Evolutionary conservation across 176 grass and related monocot genomes (phyloP), one percentile per base, ranked within the genome.

Genomic region (Aegilops umbellulata): DNA sequence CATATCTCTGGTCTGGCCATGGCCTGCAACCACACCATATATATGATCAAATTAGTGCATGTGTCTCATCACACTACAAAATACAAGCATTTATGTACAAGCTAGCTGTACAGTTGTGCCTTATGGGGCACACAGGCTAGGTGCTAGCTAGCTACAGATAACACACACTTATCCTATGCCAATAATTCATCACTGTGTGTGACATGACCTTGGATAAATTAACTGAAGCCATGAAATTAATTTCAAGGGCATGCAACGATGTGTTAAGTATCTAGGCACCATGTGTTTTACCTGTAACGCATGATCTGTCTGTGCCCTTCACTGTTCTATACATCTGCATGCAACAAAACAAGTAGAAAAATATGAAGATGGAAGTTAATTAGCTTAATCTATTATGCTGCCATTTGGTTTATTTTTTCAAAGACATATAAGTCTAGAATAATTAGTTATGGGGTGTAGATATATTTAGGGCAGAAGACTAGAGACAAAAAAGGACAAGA

Each of bases 271-370:
- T 88, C 77, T 65, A 92, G 87, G 85, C 73, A 80, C 39, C 75
- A 87, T 90, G 36, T 76, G 41, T 60, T 39, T 58, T 85, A 88
- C 85, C 83, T 89, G 84, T 79, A 90, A 81, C 90, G 79, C 84
- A 93, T 87, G 90, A 88, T 93, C 82, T 97, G 80, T 93, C 92
- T 85, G 90, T 91, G 77, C 90, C 90, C 92, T 93, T 99, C 82
- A 99, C 97, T 85, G 97, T 99, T 93, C 97, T 93, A 86, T 99
- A 99, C 94, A 99, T 99, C 97, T 99, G 94, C 92, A 97, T 93
- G 89, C 89, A 94, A 77, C 49, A 78, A 88, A 7, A 49, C 14
- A 20, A 78, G 29, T 19, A 64, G 26, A 53, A 76, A 64, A 58
- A 24, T 26, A 38, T 44, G 34, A 77, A 65, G n/a, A 67, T 17